These are phyloP conservation scores for Aspergillus sp. DNA, from an alignment of 2,329 filamentous ascomycete genomes.

Conservation along the genomic window DNA sequence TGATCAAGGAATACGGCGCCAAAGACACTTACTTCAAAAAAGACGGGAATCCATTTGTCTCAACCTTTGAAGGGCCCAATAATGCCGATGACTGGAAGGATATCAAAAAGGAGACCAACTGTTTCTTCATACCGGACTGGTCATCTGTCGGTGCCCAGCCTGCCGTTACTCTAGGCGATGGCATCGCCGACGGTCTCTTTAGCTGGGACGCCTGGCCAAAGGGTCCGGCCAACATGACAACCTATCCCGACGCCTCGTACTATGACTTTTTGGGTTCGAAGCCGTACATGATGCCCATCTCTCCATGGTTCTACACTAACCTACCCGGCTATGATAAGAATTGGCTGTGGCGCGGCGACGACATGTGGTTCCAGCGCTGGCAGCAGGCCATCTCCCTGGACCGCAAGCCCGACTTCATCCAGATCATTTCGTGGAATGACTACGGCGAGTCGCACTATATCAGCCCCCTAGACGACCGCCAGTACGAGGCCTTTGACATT, in stretches of 20 bases:
- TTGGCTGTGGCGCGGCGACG: constrained; percentile 65
- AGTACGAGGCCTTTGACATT: constrained; percentile 40
- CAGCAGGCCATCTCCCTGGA: constrained; percentile 50
- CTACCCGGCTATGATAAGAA: constrained; percentile 62
- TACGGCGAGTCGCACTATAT: constrained; percentile 66
- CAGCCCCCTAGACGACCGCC: constrained; percentile 50
- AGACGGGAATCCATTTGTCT: constrained; percentile 39
- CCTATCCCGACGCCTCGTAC: constrained; percentile 44
- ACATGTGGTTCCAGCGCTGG: constrained; percentile 65
- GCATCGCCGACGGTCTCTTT: constrained; percentile 41
- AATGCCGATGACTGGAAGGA: constrained; percentile 49
- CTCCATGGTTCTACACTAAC: constrained; percentile 63
- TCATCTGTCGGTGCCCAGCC: constrained; percentile 41
- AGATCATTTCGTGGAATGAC: constrained; percentile 65
- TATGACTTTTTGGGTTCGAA: constrained; percentile 39
- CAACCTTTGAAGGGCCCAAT: constrained; percentile 51
- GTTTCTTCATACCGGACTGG: constrained; percentile 55
- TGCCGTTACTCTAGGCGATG: constrained; percentile 31
- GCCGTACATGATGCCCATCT: constrained; percentile 58
- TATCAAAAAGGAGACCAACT: constrained; percentile 46
- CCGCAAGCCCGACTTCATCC: constrained; percentile 56
- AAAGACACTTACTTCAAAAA: constrained; percentile 32
- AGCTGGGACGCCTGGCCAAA: constrained; percentile 51
- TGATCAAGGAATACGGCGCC: constrained; percentile 31
- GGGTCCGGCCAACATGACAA: constrained; percentile 42